These are phyloP conservation scores for Biancaea sappan DNA, from an alignment of 306 rosid genomes.

Conservation along the genomic window DNA sequence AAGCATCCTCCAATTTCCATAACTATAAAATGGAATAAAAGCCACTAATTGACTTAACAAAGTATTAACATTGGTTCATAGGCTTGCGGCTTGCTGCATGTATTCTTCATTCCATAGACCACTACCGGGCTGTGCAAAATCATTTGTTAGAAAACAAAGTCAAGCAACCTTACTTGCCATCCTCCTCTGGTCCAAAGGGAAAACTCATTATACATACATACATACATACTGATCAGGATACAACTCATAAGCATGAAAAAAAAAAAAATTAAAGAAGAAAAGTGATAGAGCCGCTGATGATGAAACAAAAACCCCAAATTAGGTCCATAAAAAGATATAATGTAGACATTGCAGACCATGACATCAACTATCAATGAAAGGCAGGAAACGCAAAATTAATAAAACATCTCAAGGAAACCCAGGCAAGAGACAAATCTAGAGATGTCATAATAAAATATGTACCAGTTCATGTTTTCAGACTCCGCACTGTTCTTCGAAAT, in stretches of 20 bases:
- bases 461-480: conserved; percentile 80
- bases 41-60: background rate
- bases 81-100: conserved; percentile 11
- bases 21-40: background rate
- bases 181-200: background rate
- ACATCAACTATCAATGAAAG: background rate
- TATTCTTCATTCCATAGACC: conserved; percentile 19
- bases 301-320: background rate
- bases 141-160: conserved; percentile 1
- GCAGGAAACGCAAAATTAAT: background rate
- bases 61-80: conserved; percentile 4
- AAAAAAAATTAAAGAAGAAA: conserved; percentile 15
- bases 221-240: background rate
- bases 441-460: conserved; percentile 21
- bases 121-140: background rate
- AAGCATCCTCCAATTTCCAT: conserved; percentile 14
- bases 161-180: conserved; percentile 15
- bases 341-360: background rate
- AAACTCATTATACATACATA: background rate
- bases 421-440: conserved; percentile 20
- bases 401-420: background rate
- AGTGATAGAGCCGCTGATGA: background rate
- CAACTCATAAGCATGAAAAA: background rate
- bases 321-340: background rate
- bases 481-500: conserved; percentile 70